Evolutionary conservation across 2,329 filamentous ascomycete species (phyloP).

Genomic region (Sporothrix phasma): DNA sequence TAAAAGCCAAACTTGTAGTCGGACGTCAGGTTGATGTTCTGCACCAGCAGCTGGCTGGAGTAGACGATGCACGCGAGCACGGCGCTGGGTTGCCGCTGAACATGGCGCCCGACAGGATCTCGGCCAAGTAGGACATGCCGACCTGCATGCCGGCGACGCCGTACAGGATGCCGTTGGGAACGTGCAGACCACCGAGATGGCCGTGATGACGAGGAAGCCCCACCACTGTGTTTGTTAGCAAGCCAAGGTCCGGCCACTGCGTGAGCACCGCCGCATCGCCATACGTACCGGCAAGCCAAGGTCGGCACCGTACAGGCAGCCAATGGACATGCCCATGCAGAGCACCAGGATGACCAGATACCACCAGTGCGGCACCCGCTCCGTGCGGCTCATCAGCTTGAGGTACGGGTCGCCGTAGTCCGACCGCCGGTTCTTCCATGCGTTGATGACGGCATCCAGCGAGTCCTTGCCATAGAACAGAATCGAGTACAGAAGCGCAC

Average conservation of each 20-base stretch:
- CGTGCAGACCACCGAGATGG: constrained; percentile 29
- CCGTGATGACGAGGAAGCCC: constrained; percentile 33
- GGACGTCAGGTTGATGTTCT: constrained; percentile 26
- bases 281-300: constrained; percentile 29
- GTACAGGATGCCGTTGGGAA: constrained; percentile 30
- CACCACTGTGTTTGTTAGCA: too few relatives aligned
- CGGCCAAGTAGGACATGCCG: constrained; percentile 32
- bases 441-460: constrained; percentile 37
- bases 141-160: constrained; percentile 26
- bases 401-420: constrained; percentile 26
- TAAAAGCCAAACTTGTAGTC: constrained; percentile 31
- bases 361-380: constrained; percentile 18
- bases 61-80: constrained; percentile 26
- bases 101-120: constrained; percentile 41
- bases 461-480: constrained; percentile 31
- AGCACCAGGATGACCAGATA: constrained; percentile 25
- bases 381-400: constrained; percentile 15
- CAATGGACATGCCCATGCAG: constrained; percentile 29
- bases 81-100: constrained; percentile 29
- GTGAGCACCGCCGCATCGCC: too few relatives aligned
- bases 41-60: constrained; percentile 27
- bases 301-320: constrained; percentile 29
- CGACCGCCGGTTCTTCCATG: constrained; percentile 22
- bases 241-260: too few relatives aligned
- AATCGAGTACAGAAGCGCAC: constrained; percentile 23